Conservation (phyloP, 495 filamentous ascomycete species). For the Trypethelium eluteriae region DNA sequence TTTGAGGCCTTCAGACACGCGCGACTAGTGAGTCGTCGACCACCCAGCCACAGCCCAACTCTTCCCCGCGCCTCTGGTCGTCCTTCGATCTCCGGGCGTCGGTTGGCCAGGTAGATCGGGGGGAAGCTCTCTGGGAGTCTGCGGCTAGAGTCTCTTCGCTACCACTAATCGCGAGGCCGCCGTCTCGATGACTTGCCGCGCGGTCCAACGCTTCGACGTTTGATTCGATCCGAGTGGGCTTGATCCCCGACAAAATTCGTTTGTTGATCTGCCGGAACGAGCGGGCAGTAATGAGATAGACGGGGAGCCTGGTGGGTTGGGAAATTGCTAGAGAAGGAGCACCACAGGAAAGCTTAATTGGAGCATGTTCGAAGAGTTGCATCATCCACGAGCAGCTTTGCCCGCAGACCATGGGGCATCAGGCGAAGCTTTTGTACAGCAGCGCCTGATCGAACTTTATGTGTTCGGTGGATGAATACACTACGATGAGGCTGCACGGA, state of each 20-base stretch:
- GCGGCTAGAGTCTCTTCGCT: conserved; percentile 4
- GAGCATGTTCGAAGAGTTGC: neutral
- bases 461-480: neutral
- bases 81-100: neutral
- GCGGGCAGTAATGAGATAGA: conserved; percentile 6
- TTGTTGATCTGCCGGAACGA: neutral
- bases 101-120: neutral
- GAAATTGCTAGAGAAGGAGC: conserved; percentile 1
- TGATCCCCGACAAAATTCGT: neutral
- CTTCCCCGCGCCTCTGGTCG: conserved; percentile 1
- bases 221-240: neutral
- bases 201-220: neutral
- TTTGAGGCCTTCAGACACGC: neutral
- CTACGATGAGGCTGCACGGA: conserved; percentile 12
- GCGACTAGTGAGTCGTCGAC: neutral
- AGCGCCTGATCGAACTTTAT: conserved; percentile 7
- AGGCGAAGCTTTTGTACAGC: neutral
- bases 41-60: neutral
- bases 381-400: neutral
- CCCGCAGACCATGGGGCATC: neutral
- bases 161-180: conserved; percentile 1
- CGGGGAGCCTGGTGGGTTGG: neutral
- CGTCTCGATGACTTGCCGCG: conserved; percentile 1
- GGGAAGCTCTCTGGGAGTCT: neutral
- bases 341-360: neutral